Evolutionary conservation across 148 eudicot genomes (phyloP).

Genomic region (Limonium bicolor): DNA sequence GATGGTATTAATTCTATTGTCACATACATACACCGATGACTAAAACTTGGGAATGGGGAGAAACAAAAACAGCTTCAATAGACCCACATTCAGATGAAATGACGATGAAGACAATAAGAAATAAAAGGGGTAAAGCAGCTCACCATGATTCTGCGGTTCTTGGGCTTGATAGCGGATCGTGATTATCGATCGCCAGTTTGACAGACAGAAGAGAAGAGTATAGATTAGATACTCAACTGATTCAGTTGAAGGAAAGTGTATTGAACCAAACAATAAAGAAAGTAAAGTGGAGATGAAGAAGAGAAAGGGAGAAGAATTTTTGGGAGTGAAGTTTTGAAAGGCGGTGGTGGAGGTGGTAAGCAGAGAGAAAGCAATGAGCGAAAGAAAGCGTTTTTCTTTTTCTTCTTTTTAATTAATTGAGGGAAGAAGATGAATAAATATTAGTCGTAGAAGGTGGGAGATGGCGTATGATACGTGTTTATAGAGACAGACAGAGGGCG

Average conservation of each 20-base stretch:
- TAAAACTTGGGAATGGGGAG: not conserved
- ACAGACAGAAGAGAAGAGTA: conserved; percentile 8
- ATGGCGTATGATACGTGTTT: conserved; percentile 13
- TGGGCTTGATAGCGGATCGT: conserved; percentile 50
- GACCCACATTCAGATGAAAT: too few species aligned
- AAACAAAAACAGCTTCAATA: not conserved
- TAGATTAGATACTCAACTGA: too few species aligned
- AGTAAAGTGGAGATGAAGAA: not conserved
- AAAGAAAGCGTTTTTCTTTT: conserved; percentile 4
- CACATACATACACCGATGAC: too few species aligned
- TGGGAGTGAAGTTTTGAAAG: too few species aligned
- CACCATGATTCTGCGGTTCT: conserved; percentile 73
- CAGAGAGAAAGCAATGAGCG: conserved; percentile 8
- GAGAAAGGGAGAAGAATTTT: not conserved
- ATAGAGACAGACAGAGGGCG: not conserved
- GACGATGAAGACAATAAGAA: not conserved
- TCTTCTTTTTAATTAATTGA: too few species aligned
- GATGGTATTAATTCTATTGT: too few species aligned
- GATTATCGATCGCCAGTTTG: conserved; percentile 78
- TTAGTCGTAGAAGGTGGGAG: conserved; percentile 14
- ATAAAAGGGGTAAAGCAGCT: not conserved
- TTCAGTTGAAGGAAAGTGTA: conserved; percentile 1
- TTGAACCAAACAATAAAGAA: too few species aligned
- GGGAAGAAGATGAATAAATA: conserved; percentile 4
- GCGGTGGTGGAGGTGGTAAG: conserved; percentile 8